Evolutionary conservation across 108 stramenopile genomes (phyloP).

Genomic region (Epithemia pelagica): DNA sequence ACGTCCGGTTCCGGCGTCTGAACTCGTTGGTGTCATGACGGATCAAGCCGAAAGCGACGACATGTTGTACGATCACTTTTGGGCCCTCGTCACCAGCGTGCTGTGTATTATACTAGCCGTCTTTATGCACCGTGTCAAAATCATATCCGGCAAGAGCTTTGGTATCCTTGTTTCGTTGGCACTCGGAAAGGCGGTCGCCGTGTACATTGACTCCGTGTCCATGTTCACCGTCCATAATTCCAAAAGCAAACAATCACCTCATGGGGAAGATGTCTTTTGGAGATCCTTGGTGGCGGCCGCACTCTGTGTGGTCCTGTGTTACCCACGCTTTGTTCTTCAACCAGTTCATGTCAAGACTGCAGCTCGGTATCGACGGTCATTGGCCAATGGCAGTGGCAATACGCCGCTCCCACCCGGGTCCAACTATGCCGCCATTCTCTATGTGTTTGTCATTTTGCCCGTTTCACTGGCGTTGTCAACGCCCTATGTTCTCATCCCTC

Average conservation of each 20-base stretch:
- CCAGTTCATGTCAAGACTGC: conserved; percentile 53
- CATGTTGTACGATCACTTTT: conserved; percentile 48
- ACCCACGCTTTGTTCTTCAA: conserved; percentile 35
- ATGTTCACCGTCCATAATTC: neutral
- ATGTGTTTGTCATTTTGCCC: conserved; percentile 50
- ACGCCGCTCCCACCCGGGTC: conserved; percentile 26
- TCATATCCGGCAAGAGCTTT: conserved; percentile 26
- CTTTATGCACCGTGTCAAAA: conserved; percentile 29
- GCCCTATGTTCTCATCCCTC: conserved; percentile 49
- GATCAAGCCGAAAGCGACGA: conserved; percentile 48
- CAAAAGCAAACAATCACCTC: neutral
- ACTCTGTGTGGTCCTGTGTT: conserved; percentile 40
- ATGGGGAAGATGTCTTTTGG: conserved; percentile 19
- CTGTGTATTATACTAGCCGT: conserved; percentile 23
- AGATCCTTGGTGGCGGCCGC: conserved; percentile 33
- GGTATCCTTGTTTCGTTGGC: conserved; percentile 33
- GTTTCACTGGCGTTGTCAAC: conserved; percentile 36
- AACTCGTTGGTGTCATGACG: conserved; percentile 24
- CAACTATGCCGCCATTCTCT: conserved; percentile 26
- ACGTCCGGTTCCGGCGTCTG: conserved; percentile 33
- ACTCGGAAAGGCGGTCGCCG: conserved; percentile 49
- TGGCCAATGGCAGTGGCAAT: conserved; percentile 16
- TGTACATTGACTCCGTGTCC: conserved; percentile 39
- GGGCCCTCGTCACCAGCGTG: conserved; percentile 41
- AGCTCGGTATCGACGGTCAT: conserved; percentile 29